Evolutionary conservation across 352 stramenopile species (phyloP), one percentile per base, ranked within the genome.

Genomic region (Phytopythium boreale): DNA sequence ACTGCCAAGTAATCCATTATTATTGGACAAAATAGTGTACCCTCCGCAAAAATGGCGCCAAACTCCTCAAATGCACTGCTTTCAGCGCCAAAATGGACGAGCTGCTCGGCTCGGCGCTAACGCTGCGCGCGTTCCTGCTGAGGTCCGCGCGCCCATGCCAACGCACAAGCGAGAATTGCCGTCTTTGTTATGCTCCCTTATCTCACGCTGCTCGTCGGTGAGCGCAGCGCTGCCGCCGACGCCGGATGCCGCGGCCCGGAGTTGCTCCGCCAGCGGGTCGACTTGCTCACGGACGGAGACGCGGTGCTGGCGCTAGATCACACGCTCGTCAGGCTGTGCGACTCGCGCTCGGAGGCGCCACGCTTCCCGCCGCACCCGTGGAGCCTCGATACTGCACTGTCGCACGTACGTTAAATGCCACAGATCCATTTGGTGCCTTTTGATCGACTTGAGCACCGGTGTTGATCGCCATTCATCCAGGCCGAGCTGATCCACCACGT

Each of bases 401-500:
- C 71, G 9, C 68, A 79, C 68, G 78, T 84, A 71, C n/a, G 59
- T 39, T 20, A n/a, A 15, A 11, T 11, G 19, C 19, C n/a, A 22
- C n/a, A 4, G 19, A 47, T 9, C 41, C 17, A 7, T 10, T 22
- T 47, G 0, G 17, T 7, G 22, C 34, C 34, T 53, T 44, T 15
- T 55, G 17, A 52, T 51, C 26, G 39, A 26, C 9, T 22, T 1
- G 41, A 47, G 41, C 9, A 39, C 17, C 62, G 47, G 52, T 36
- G 19, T 47, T 22, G n/a, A 26, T 61, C 56, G 64, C 59, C n/a
- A 67, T 58, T 51, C 22, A 39, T 43, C 24, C 56, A 87, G 78
- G 63, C 63, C 1, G 78, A 87, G 52, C 62, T 84, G 47, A 68
- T 87, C 7, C 69, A 81, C 53, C 74, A 80, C 59, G 78, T 75